Base-by-base conservation (phyloP, 805 yeast species). In the Limtongia smithiae region DNA sequence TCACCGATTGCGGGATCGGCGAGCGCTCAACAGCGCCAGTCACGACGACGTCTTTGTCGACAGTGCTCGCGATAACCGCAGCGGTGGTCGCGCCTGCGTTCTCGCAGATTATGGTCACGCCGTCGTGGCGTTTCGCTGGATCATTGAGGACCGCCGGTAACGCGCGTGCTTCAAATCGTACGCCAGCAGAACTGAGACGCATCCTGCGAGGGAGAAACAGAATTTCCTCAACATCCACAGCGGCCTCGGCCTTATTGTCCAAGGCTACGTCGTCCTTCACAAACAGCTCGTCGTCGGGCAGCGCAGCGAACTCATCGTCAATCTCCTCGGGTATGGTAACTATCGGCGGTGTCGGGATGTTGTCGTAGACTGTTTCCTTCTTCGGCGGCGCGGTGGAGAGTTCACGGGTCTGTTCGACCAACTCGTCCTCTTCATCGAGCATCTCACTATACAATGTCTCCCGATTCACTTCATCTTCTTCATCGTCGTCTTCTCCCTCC, bases 271-370 rank as follows among this genome's bases (percentile, higher is more conserved):
- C 46, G 32, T 53, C 57, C 8, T 28, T 25, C 9, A 44, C 37
- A 22, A 53, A 53, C 15, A 53, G 39, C 18, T 30, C 28, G 14
- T 42, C 48, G 32, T 55, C 47, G 11, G 57, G 50, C 18, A 47
- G 25, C 27, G 14, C 28, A 12, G 44, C n/a, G 14, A 51, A 5
- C 11, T 41, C 48, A 14, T 55, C 38, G n/a, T 36, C 21, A 5
- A 9, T 6, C 28, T 6, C 28, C 59, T 24, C 59, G 51, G 46
- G 49, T 59, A 48, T 55, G 55, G 51, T 65, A 30, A 48, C 68
- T 71, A 15, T 8, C 12, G 25, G 25, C 9, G 38, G 18, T 20
- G 22, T 6, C 21, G 25, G 22, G 5, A 22, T 33, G 8, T 9
- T 8, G 7, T n/a, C 20, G 7, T 7, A 8, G 8, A 33, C 9